Conservation (phyloP, 2,329 filamentous ascomycete genomes). For the Colletotrichum theobromicola region DNA sequence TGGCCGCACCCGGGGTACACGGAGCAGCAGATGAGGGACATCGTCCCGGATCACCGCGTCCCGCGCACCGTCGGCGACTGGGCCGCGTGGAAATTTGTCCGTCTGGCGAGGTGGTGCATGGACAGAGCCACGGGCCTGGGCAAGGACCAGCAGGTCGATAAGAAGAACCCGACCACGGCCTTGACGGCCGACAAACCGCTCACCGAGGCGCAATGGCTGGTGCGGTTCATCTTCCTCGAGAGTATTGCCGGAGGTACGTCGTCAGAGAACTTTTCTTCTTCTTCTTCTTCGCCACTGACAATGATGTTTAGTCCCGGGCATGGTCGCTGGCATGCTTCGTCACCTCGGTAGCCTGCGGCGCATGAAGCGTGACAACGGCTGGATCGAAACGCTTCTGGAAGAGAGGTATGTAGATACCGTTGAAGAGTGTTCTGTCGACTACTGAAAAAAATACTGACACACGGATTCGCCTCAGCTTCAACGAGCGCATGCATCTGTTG, state of each 20-base stretch:
- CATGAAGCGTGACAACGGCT: constrained; percentile 93
- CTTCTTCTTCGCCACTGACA: not conserved
- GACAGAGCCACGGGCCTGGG: constrained; percentile 78
- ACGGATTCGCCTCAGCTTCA: not conserved
- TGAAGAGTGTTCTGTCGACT: constrained; percentile 47
- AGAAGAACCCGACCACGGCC: constrained; percentile 60
- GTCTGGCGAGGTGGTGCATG: constrained; percentile 78
- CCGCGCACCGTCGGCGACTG: constrained; percentile 77
- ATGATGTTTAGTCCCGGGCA: constrained; percentile 83
- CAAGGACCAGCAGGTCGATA: constrained; percentile 73
- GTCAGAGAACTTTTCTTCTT: not conserved
- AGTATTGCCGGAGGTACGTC: constrained; percentile 74
- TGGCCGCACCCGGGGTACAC: constrained; percentile 80
- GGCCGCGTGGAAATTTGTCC: constrained; percentile 78
- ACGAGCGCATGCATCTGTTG: constrained; percentile 52
- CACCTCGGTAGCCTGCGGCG: constrained; percentile 84
- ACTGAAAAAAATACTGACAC: not conserved
- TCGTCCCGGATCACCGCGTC: constrained; percentile 79
- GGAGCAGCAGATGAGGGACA: constrained; percentile 75
- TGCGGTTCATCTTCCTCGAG: constrained; percentile 78
- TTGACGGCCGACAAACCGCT: constrained; percentile 62
- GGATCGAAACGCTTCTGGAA: constrained; percentile 91
- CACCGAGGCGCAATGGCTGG: constrained; percentile 82
- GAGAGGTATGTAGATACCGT: constrained; percentile 94
- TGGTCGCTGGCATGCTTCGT: constrained; percentile 94